A percentile compares a stretch with the other conserved stretches of the same genome.
Evolutionary conservation across 2,329 filamentous ascomycete species (phyloP).

Genomic region (Sarocladium strictum): DNA sequence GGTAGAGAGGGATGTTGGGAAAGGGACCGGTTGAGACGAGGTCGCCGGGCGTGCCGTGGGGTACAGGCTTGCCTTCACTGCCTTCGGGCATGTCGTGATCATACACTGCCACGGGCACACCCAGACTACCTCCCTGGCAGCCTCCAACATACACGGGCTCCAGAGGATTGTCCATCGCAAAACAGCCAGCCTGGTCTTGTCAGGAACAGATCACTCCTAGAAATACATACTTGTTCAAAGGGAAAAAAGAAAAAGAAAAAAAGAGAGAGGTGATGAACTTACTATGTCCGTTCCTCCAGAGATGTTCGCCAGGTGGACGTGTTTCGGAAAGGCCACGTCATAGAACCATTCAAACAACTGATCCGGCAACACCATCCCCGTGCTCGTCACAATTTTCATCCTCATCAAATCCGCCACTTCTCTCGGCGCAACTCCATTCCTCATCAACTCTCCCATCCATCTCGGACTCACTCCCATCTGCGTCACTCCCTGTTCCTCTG

Average conservation of each 20-base stretch:
- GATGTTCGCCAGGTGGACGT: conserved; percentile 65
- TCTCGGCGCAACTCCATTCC: conserved; percentile 54
- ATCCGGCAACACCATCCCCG: conserved; percentile 77
- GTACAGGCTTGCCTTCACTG: conserved; percentile 35
- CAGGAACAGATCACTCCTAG: not conserved
- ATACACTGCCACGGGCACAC: conserved; percentile 50
- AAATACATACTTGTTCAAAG: no score
- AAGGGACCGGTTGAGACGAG: conserved; percentile 66
- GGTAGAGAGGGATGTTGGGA: conserved; percentile 66
- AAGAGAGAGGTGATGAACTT: conserved; percentile 17
- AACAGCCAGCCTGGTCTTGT: conserved; percentile 46
- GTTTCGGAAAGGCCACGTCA: conserved; percentile 61
- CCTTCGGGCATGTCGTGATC: conserved; percentile 53
- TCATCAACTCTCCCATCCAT: conserved; percentile 69
- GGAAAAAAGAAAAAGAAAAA: not conserved
- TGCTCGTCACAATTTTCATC: conserved; percentile 59
- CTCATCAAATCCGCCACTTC: conserved; percentile 56
- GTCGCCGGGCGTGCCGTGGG: conserved; percentile 63
- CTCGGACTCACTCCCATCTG: conserved; percentile 70
- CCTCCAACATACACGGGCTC: conserved; percentile 58
- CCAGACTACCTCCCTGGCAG: conserved; percentile 43
- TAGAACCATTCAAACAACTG: conserved; percentile 76
- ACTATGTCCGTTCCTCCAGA: conserved; percentile 74
- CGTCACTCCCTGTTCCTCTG: conserved; percentile 60
- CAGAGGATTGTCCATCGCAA: conserved; percentile 61